Evolutionary conservation across 768 basidiomycete genomes (phyloP), one percentile per base, ranked within the genome.

Genomic region (Calocera viscosa): DNA sequence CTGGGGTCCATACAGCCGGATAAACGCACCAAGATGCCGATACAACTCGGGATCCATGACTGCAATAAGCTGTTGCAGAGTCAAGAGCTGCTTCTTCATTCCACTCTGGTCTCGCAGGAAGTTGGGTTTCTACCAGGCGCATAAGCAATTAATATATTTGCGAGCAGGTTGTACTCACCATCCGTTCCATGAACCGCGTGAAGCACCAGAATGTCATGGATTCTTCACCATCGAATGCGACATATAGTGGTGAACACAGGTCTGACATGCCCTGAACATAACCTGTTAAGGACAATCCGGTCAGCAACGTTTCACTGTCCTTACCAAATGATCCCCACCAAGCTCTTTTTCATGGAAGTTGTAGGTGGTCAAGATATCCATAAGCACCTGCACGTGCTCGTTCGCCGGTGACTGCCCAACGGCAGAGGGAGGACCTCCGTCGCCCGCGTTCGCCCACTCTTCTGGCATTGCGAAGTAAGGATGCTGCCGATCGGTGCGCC

Each of bases 191-290:
- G 69, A 94, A 84, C 70, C 88, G 84, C 24, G 90, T 93, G 73
- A 99, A 93, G 73, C 92, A 93, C 94, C 94, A 97, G 77, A 97
- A 98, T 1, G 91, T 91, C 77, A 91, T 76, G 65, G 88, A 89
- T 72, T 95, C 94, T 69, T 96, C 88, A 7, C 86, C 90, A 65
- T 83, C 86, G 83, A 91, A 87, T 17, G 94, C 90, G 28, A 98
- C 87, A 73, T 97, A 98, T 5, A 98, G 77, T 14, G 96, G 96
- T 2, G 91, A 88, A 71, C 91, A 90, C 16, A 99, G 83, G 76
- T 99, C 96, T 1, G 91, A 93, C 96, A 98, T 98, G 34, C 96
- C 96, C 76, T 98, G 96, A 2, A 98, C 96, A 75, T 98, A 97
- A 32, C 94, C 93, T 88, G 68, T 67, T 66, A 43, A 41, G 41